These are phyloP conservation scores for Coccomyxa subellipsoidea DNA, from an alignment of 163 green algal species.

Conservation along the genomic window DNA sequence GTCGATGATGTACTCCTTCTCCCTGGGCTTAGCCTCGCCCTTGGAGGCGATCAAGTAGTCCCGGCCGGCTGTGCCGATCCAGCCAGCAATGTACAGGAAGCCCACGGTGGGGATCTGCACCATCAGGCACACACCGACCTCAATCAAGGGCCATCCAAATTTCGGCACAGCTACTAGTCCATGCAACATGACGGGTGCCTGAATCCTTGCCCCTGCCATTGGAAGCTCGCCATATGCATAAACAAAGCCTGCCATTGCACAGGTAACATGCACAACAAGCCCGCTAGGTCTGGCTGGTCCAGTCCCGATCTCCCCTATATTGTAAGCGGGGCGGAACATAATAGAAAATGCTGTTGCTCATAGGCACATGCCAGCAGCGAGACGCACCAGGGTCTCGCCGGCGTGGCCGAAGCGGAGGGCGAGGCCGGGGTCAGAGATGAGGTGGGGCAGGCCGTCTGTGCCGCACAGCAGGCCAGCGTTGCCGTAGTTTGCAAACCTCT, in stretches of 20 bases:
- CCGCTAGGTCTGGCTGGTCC: no score
- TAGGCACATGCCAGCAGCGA: neutral
- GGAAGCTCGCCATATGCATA: no score
- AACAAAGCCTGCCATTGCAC: no score
- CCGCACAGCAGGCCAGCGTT: constrained; percentile 93
- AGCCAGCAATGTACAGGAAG: constrained; percentile 98
- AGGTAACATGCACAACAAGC: no score
- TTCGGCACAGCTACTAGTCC: no score
- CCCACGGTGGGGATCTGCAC: constrained; percentile 88
- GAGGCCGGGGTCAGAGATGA: constrained; percentile 95
- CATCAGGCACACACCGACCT: neutral
- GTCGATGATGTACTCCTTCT: constrained; percentile 99
- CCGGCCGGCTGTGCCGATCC: constrained; percentile 91
- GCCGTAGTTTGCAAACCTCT: constrained; percentile 90
- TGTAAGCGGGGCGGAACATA: no score
- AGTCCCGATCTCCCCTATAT: no score
- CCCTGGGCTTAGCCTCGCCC: constrained; percentile 72
- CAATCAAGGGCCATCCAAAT: no score
- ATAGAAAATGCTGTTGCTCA: neutral
- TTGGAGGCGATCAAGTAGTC: constrained; percentile 80
- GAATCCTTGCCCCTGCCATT: no score
- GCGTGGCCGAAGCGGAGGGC: constrained; percentile 88
- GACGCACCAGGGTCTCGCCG: constrained; percentile 84
- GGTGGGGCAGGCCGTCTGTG: constrained; percentile 94
- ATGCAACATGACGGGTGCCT: no score